Evolutionary conservation across 2,329 filamentous ascomycete genomes (phyloP), one percentile per base, ranked within the genome.

Genomic region (Venturia oleaginea): DNA sequence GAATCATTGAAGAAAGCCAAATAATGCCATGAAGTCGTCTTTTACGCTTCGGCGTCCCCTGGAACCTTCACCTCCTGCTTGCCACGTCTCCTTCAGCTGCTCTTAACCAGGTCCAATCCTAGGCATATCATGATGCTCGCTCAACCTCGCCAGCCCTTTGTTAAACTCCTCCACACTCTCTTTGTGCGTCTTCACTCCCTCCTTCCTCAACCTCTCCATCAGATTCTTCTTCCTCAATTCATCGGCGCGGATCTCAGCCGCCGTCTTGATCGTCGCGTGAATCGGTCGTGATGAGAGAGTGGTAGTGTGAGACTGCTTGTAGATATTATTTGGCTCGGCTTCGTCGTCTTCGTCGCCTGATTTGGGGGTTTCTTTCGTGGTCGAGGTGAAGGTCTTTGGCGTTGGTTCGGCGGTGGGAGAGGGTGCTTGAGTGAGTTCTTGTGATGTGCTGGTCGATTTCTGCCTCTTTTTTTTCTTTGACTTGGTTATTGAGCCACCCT

Each of bases 121-220:
- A 8, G 82, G 82, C 92, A 99, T 99, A 74, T 99, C 94, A 76
- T 99, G 93, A 78, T 99, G 94, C 77, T 99, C 94, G 77, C 91
- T 96, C 72, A 99, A 77, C 68, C 87, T 89, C 68, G 91, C 94
- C 42, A 99, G 79, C 75, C 97, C 97, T 68, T 90, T 91, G 75
- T 99, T 99, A 70, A 97, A 79, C 74, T 97, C 92, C 75, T 97
- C 92, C 54, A 99, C 93, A 13, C 91, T 86, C 79, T 99, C 90
- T 75, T 97, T 97, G 76, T 99, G 94, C 37, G 92, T 96, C 81
- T 97, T 97, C 69, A 93, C 85, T 19, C 95, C 88, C 74, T 97
- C 92, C 17, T 88, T 86, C 72, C 89, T 87, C 55, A 95, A 79
- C 67, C 91, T 82, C 71, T 96, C 88, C 70, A 94, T 86, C 71